Base-by-base conservation (phyloP, 345 rosid species). In the Populus nigra region DNA sequence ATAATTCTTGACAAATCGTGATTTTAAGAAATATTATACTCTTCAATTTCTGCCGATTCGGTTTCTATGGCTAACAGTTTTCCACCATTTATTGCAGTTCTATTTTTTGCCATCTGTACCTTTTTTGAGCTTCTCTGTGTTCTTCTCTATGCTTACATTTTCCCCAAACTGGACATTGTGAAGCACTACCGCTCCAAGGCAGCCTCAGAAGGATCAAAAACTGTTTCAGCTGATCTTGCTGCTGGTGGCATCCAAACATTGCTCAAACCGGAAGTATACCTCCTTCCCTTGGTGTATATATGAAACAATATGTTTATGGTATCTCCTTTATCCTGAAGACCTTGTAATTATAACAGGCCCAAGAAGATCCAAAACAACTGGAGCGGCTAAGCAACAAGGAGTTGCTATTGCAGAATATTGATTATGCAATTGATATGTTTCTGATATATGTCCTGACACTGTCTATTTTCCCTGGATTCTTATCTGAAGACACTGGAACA, bases 401-500 rank as follows among this genome's bases (percentile, higher is more conserved):
- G 66, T 72, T 95, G 67, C 68, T 93, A 57, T 0, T 76, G 16
- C 80, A 80, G 83, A 95, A 93, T 78, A 82, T 84, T 3, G 98
- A 91, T 63, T 90, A 90, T 73, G 92, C 87, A 8, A 43, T 91
- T 6, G 89, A 83, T 62, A 74, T 94, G 72, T 90, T 85, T 81
- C 76, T 91, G 78, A 89, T 90, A 63, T 94, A 87, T 45, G 85
- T 77, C 13, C 83, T 93, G 15, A 89, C 95, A 1, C 45, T 94
- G 76, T 89, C 97, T 3, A 93, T 94, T 83, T 93, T 94, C 79
- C 97, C 97, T 0, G 98, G 98, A 65, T 94, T 93, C 78, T 84
- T 94, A 63, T 91, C 88, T 7, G 97, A 94, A 82, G 89, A 91
- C 78, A 93, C 95, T 7, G 98, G 98, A 73, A 77, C 85, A 27